Base-by-base conservation (phyloP, 2,329 filamentous ascomycete genomes). In the Eurotiales sp. region DNA sequence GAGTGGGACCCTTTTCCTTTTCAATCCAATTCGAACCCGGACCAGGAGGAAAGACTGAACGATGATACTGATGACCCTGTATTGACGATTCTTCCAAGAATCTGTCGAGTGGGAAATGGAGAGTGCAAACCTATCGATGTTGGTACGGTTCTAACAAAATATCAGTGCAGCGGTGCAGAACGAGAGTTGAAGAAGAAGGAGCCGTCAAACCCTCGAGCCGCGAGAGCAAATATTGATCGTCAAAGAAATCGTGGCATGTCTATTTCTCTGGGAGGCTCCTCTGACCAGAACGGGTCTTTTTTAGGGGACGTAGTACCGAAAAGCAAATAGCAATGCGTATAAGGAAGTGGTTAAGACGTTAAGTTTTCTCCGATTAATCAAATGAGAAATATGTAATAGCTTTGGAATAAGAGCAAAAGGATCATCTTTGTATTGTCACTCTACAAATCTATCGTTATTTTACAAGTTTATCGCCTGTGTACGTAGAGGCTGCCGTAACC, bases 151-250 rank as follows among this genome's bases (percentile, higher is more conserved):
- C 27, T 51, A 19, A 51, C 14, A 51, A 30, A 17, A 12, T 51
- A 17, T 30, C 22, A 51, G 15, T 45, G 17, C 21, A 29, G 21
- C 14, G 30, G 19, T 44, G 41, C 40, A 6, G 41, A 51, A 19
- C 41, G n/a, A 17, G 41, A 51, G n/a, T 8, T n/a, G 22, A 51
- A 27, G 14, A 45, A 40, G 43, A 44, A 23, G 12, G 41, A 51
- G n/a, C 21, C 30, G 12, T 39, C 30, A 8, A 51, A 41, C 19
- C 41, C 29, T 3, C 21, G 19, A 27, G 22, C 25, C 2, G 27
- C 39, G 21, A 45, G 21, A 30, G 29, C 21, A 22, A 36, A 14
- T 7, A 15, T 32, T 34, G 30, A 34, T 19, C 41, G 41, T 19
- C 17, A 37, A 30, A 43, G 41, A n/a, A 27, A 17, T 37, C 30